Evolutionary conservation across 2,329 filamentous ascomycete genomes (phyloP).

Genomic region (Colletotrichum cordylinicola): DNA sequence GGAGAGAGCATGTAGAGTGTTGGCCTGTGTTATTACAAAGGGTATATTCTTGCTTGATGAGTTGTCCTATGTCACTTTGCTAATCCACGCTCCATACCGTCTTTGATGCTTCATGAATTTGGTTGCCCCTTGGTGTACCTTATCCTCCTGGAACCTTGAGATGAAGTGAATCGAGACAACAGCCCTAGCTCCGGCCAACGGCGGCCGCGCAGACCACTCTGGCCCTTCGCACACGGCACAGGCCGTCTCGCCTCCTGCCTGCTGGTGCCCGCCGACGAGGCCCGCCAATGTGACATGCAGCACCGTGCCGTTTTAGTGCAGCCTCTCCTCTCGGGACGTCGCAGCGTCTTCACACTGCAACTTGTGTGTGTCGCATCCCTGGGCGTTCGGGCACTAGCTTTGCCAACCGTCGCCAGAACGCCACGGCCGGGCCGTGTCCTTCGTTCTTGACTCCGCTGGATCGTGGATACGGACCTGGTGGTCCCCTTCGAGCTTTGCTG

Average conservation of each 20-base stretch:
- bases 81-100: not conserved
- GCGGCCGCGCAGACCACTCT: not conserved
- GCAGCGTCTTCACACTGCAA: not conserved
- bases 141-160: not conserved
- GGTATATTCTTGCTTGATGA: constrained; percentile 19
- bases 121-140: not conserved
- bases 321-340: not conserved
- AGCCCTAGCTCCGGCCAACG: not conserved
- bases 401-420: not conserved
- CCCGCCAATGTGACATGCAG: not conserved
- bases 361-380: not conserved
- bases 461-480: not conserved
- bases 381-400: not conserved
- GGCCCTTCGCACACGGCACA: not conserved
- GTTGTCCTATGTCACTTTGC: not conserved
- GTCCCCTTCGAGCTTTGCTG: not conserved
- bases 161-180: not conserved
- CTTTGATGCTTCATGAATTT: constrained; percentile 7
- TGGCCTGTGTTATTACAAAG: constrained; percentile 15
- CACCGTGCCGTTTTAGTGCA: not conserved
- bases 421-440: not conserved
- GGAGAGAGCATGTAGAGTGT: not conserved
- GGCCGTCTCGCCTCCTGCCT: not conserved
- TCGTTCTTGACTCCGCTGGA: not conserved
- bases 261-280: not conserved